Evolutionary conservation across 345 rosid species (phyloP).

Genomic region (Arabidopsis arenosa): DNA sequence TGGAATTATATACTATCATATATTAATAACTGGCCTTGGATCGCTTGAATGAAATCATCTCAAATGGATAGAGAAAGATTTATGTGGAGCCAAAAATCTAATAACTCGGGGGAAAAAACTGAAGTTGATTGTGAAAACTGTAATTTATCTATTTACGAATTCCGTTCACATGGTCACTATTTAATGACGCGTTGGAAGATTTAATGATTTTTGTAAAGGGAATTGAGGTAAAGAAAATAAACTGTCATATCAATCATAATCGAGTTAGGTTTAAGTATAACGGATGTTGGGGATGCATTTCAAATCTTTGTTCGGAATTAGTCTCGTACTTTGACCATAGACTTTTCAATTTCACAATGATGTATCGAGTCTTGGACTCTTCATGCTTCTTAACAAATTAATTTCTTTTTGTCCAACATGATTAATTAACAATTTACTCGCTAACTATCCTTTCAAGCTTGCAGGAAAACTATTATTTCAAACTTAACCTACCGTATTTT

Average conservation of each 20-base stretch:
- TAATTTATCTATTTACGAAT: not conserved
- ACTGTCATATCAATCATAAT: slow-evolving; percentile 41
- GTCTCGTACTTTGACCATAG: slow-evolving; percentile 40
- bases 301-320: slow-evolving; percentile 29
- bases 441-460: slow-evolving; percentile 34
- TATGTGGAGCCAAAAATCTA: not conserved
- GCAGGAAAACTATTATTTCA: slow-evolving; percentile 24
- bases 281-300: slow-evolving; percentile 31
- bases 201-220: slow-evolving; percentile 6
- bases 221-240: slow-evolving; percentile 17
- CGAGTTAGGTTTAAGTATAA: slow-evolving; percentile 40
- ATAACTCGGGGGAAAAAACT: not conserved
- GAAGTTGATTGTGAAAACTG: not conserved
- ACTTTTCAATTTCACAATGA: slow-evolving; percentile 33
- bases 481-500: slow-evolving; percentile 40
- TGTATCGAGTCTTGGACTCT: slow-evolving; percentile 39
- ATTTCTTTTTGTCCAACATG: slow-evolving; percentile 15
- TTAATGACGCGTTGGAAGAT: slow-evolving; percentile 3
- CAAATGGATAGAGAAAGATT: no score
- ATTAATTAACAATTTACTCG: slow-evolving; percentile 20
- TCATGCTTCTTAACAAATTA: slow-evolving; percentile 21
- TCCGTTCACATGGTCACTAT: not conserved
- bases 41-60: no score
- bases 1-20: no score
- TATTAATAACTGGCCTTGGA: no score